phyloP scores from a whole-genome alignment of 2,329 filamentous ascomycete species.

The Macrophomina tecta region DNA sequence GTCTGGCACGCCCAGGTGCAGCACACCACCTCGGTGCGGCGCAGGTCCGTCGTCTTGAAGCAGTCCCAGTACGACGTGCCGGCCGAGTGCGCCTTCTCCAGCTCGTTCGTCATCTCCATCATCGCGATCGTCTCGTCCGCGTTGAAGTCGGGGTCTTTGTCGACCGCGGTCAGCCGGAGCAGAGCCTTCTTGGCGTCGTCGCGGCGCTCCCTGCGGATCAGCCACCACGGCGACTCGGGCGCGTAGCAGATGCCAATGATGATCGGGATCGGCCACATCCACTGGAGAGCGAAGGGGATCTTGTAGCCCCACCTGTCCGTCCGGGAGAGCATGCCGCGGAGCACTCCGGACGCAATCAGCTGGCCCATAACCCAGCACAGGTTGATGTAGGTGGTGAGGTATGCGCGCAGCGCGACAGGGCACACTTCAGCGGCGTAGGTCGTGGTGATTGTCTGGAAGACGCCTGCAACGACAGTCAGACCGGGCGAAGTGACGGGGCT shows the following conservation, averaged over 20 bases:
- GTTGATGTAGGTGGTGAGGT: conserved; percentile 68
- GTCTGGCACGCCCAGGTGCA: conserved; percentile 54
- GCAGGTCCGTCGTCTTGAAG: conserved; percentile 76
- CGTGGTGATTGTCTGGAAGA: conserved; percentile 54
- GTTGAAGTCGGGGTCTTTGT: conserved; percentile 55
- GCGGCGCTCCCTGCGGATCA: conserved; percentile 67
- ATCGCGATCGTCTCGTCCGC: conserved; percentile 70
- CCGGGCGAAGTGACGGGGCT: background rate
- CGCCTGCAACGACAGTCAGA: conserved; percentile 25
- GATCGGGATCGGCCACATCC: conserved; percentile 75
- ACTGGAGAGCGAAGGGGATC: conserved; percentile 71
- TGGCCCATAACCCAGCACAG: conserved; percentile 79
- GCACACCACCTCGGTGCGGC: conserved; percentile 74
- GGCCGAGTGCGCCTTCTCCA: conserved; percentile 74
- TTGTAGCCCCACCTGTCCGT: conserved; percentile 71
- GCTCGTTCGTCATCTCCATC: conserved; percentile 85
- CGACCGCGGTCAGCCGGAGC: conserved; percentile 65
- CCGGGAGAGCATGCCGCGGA: conserved; percentile 68
- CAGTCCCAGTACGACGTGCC: conserved; percentile 80
- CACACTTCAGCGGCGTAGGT: conserved; percentile 65
- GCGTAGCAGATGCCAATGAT: conserved; percentile 69
- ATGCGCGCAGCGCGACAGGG: conserved; percentile 68
- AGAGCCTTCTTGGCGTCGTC: conserved; percentile 70
- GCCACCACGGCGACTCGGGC: conserved; percentile 75
- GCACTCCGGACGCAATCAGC: conserved; percentile 73